Percentiles rank a stretch among this genome's conserved stretches.
phyloP scores from a whole-genome alignment of 352 stramenopile species.

The Achlya hypogyna region DNA sequence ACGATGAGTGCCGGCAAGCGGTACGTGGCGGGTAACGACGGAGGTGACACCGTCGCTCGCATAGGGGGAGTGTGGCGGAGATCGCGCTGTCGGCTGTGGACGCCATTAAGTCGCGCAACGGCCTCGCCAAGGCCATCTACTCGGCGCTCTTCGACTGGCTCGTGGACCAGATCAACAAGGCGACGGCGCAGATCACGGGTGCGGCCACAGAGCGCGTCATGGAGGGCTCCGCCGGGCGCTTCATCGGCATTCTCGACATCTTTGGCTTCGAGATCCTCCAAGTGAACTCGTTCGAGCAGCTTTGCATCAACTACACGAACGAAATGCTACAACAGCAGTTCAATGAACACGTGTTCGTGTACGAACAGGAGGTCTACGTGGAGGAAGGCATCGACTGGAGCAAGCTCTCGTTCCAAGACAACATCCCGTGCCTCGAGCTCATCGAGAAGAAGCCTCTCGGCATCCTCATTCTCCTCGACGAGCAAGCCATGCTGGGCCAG shows the following conservation, averaged over 20 bases:
- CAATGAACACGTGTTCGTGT: conserved; percentile 96
- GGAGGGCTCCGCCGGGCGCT: conserved; percentile 29
- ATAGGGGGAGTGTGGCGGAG: conserved; percentile 64
- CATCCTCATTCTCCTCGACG: conserved; percentile 92
- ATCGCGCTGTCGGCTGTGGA: conserved; percentile 75
- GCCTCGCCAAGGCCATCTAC: conserved; percentile 94
- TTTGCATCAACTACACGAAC: conserved; percentile 96
- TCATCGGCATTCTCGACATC: conserved; percentile 96
- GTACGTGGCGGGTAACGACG: conserved; percentile 10
- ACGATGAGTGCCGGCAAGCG: conserved; percentile 81
- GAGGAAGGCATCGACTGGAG: conserved; percentile 93
- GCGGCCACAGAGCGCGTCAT: conserved; percentile 14
- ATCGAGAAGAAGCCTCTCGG: conserved; percentile 90
- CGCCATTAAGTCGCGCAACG: conserved; percentile 87
- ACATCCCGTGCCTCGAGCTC: conserved; percentile 87
- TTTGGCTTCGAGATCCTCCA: conserved; percentile 96
- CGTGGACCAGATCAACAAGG: conserved; percentile 89
- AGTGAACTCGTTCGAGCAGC: conserved; percentile 91
- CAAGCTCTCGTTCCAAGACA: conserved; percentile 88
- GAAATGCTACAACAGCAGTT: conserved; percentile 93
- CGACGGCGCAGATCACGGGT: conserved; percentile 60
- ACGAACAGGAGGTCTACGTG: conserved; percentile 96
- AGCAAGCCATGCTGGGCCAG: conserved; percentile 91
- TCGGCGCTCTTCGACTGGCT: conserved; percentile 96
- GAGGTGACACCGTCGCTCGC: neutral